A percentile compares a stretch with the other conserved stretches of the same genome.
Evolutionary conservation across 2,329 filamentous ascomycete species (phyloP).

Genomic region (Ophiognomonia clavigignenti-juglandacearum): DNA sequence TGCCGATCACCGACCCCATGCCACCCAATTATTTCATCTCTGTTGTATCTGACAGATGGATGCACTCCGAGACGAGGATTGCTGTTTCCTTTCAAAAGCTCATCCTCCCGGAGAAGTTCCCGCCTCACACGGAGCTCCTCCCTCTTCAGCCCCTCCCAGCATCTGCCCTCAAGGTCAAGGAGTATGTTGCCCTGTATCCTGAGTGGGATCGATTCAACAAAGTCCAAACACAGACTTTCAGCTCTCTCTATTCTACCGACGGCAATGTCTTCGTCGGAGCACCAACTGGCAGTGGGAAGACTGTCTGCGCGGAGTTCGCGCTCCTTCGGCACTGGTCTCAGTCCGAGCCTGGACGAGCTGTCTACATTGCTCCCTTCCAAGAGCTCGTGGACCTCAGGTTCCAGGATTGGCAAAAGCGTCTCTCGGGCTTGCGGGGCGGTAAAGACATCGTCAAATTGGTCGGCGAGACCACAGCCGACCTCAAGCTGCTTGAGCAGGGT

Average conservation of each 20-base stretch:
- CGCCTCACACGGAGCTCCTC: conserved; percentile 84
- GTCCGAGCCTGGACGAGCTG: conserved; percentile 67
- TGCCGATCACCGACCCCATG: conserved; percentile 95
- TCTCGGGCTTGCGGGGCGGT: conserved; percentile 68
- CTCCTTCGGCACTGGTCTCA: conserved; percentile 83
- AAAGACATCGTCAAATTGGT: conserved; percentile 91
- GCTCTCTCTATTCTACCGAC: conserved; percentile 83
- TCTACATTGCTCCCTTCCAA: conserved; percentile 93
- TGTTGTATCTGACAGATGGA: conserved; percentile 92
- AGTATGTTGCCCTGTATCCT: conserved; percentile 77
- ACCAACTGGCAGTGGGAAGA: conserved; percentile 94
- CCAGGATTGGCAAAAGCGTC: conserved; percentile 79
- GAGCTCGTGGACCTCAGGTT: conserved; percentile 80
- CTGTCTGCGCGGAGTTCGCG: conserved; percentile 92
- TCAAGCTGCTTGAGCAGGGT: conserved; percentile 81
- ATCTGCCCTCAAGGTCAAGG: conserved; percentile 78
- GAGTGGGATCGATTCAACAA: conserved; percentile 90
- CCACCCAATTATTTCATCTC: conserved; percentile 98
- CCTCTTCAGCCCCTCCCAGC: conserved; percentile 90
- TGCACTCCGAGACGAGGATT: conserved; percentile 93
- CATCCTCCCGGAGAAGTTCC: conserved; percentile 91
- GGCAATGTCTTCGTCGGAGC: conserved; percentile 92
- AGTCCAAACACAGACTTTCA: conserved; percentile 95
- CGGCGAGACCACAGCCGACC: conserved; percentile 84
- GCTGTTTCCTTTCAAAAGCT: conserved; percentile 94